Conservation (phyloP, 306 rosid genomes). For the Castanopsis chinensis region DNA sequence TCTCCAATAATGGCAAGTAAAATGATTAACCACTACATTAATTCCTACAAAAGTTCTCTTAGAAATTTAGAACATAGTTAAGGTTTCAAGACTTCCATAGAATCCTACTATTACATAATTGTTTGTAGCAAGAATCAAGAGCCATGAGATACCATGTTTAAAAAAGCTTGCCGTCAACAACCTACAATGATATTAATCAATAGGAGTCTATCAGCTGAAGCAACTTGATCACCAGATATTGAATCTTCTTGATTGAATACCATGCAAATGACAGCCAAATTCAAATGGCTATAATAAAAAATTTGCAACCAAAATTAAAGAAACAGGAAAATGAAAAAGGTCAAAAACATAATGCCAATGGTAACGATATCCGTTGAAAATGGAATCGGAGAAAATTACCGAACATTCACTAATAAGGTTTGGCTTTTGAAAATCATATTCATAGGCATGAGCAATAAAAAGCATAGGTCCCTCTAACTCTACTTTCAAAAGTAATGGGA, state of each 20-base stretch:
- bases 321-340: neutral
- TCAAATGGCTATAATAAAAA: no score
- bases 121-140: constrained; percentile 85
- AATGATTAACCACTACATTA: no score
- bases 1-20: no score
- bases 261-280: neutral
- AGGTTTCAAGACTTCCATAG: neutral
- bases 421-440: constrained; percentile 97
- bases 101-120: constrained; percentile 66
- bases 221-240: constrained; percentile 14
- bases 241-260: neutral
- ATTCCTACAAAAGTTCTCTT: neutral
- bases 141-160: constrained; percentile 97
- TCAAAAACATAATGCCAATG: neutral
- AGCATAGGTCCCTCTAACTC: constrained; percentile 62
- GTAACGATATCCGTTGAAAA: neutral
- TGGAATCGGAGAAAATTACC: constrained; percentile 33
- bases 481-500: constrained; percentile 91
- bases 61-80: constrained; percentile 10
- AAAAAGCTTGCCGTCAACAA: constrained; percentile 95
- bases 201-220: constrained; percentile 9
- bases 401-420: constrained; percentile 97
- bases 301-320: neutral
- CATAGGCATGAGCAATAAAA: constrained; percentile 86
- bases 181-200: constrained; percentile 43